Evolutionary conservation across 192 early-diverging fungal genomes (phyloP).

Genomic region (Coemansia sp.): DNA sequence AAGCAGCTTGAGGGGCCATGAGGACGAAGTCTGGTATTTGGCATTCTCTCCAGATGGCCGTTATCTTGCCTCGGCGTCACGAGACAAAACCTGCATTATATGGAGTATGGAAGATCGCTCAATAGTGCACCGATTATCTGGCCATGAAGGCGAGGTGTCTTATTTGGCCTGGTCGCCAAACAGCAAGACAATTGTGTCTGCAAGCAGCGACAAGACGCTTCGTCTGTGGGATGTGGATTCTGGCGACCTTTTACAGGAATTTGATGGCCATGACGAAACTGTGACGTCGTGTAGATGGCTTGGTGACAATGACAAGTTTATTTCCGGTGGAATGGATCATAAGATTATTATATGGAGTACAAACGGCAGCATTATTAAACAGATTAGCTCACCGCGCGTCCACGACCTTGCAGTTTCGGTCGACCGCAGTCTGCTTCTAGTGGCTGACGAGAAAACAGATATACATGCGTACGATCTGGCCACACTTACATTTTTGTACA

Average conservation of each 20-base stretch:
- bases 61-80: slow-evolving; percentile 88
- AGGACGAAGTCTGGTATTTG: slow-evolving; percentile 95
- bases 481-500: slow-evolving; percentile 50
- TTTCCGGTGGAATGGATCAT: slow-evolving; percentile 84
- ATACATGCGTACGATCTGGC: slow-evolving; percentile 49
- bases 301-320: slow-evolving; percentile 76
- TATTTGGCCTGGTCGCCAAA: slow-evolving; percentile 93
- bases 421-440: slow-evolving; percentile 39
- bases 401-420: slow-evolving; percentile 47
- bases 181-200: slow-evolving; percentile 70
- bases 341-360: slow-evolving; percentile 52
- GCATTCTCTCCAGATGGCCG: slow-evolving; percentile 86
- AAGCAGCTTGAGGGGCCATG: slow-evolving; percentile 69
- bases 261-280: slow-evolving; percentile 69
- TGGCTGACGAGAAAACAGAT: slow-evolving; percentile 45
- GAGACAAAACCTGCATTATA: slow-evolving; percentile 82
- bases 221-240: slow-evolving; percentile 81
- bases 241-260: slow-evolving; percentile 60
- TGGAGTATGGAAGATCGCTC: slow-evolving; percentile 73
- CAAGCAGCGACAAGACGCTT: slow-evolving; percentile 76
- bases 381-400: slow-evolving; percentile 47
- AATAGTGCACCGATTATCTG: slow-evolving; percentile 40
- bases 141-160: slow-evolving; percentile 72
- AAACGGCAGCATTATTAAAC: slow-evolving; percentile 36
- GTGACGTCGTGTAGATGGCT: slow-evolving; percentile 87